These are phyloP conservation scores for Lentinus brumalis DNA, from an alignment of 768 basidiomycete genomes.

Conservation along the genomic window DNA sequence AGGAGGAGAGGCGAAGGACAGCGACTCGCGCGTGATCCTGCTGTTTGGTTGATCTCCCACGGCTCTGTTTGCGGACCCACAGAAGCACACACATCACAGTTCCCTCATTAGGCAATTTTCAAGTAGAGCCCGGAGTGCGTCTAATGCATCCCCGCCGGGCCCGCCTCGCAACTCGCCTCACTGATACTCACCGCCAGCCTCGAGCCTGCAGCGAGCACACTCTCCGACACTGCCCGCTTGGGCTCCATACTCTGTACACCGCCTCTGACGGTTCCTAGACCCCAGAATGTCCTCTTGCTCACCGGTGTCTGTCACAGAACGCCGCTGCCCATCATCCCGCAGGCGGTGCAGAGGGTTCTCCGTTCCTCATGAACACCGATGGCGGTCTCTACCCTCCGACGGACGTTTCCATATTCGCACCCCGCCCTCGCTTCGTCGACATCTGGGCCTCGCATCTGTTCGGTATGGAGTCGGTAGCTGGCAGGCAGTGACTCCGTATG, in stretches of 20 bases:
- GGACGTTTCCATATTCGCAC: neutral
- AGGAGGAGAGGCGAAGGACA: neutral
- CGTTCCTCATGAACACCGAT: neutral
- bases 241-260: neutral
- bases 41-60: neutral
- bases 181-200: neutral
- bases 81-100: slow-evolving; percentile 1
- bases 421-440: neutral
- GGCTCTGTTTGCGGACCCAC: slow-evolving; percentile 1
- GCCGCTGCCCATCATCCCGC: neutral
- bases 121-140: neutral
- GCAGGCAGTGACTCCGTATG: neutral
- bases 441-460: neutral
- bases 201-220: neutral
- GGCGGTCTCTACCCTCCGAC: neutral
- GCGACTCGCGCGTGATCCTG: neutral
- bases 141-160: no score
- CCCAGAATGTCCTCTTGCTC: neutral
- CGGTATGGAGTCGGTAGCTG: neutral
- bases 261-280: neutral
- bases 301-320: neutral
- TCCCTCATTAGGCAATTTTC: neutral
- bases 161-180: neutral
- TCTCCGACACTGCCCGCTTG: neutral
- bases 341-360: neutral